Conservation (phyloP, 768 basidiomycete species). For the Lactarius sanguifluus region DNA sequence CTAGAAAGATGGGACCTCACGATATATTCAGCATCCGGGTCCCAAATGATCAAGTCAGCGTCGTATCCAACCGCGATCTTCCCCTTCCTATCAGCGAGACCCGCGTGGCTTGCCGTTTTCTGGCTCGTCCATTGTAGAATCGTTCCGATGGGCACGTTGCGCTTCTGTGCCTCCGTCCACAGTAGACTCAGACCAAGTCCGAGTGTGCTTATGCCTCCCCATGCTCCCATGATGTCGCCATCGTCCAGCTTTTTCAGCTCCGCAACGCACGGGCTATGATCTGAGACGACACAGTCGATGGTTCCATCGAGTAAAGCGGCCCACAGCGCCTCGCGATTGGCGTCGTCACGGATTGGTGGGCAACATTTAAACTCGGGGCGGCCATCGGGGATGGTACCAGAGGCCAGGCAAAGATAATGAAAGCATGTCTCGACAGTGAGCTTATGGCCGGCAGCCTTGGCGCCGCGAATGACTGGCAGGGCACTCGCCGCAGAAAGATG, state of each 20-base stretch:
- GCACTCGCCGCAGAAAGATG: constrained; percentile 89
- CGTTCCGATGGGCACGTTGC: constrained; percentile 55
- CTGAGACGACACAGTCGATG: constrained; percentile 93
- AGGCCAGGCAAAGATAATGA: constrained; percentile 85
- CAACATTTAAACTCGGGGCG: constrained; percentile 94
- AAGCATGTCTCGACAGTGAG: constrained; percentile 97
- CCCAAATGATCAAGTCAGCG: constrained; percentile 86
- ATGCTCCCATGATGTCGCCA: constrained; percentile 84
- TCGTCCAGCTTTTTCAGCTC: constrained; percentile 76
- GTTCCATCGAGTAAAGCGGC: constrained; percentile 74
- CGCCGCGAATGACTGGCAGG: constrained; percentile 71
- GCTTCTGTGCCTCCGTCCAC: constrained; percentile 78
- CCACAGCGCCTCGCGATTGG: constrained; percentile 79
- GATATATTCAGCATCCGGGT: constrained; percentile 53
- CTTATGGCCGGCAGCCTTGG: constrained; percentile 60
- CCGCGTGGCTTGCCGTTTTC: constrained; percentile 77
- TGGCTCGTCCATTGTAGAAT: constrained; percentile 75
- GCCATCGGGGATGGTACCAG: constrained; percentile 70
- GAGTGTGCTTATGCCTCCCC: constrained; percentile 93
- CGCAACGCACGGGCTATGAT: constrained; percentile 89
- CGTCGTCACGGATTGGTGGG: constrained; percentile 79
- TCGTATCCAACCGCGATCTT: constrained; percentile 70
- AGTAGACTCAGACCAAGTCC: constrained; percentile 86
- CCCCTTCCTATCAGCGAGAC: constrained; percentile 70
- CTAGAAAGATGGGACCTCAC: constrained; percentile 33